These are phyloP conservation scores for Cordyceps cicadae DNA, from an alignment of 2,329 filamentous ascomycete species.

Conservation along the genomic window DNA sequence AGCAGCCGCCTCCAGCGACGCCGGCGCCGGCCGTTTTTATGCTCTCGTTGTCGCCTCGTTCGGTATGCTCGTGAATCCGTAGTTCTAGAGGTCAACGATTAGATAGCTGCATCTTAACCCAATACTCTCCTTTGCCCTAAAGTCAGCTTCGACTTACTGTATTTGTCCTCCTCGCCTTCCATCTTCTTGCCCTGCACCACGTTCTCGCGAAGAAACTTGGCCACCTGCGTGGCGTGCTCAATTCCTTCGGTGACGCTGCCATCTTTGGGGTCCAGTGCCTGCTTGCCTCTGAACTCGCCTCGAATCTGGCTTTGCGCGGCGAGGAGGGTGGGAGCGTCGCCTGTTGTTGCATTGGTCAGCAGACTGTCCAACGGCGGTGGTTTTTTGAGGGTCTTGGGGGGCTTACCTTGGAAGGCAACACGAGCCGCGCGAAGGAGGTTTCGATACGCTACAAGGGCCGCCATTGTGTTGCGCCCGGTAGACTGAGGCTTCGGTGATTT, in stretches of 20 bases:
- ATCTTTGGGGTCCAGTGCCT: slow-evolving; percentile 47
- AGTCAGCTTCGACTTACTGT: slow-evolving; percentile 42
- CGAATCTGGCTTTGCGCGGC: slow-evolving; percentile 69
- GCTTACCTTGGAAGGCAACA: slow-evolving; percentile 72
- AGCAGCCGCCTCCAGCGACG: slow-evolving; percentile 23
- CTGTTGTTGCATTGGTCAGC: slow-evolving; percentile 35
- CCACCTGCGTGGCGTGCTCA: slow-evolving; percentile 73
- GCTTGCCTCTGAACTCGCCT: slow-evolving; percentile 61
- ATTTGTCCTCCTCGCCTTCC: slow-evolving; percentile 35
- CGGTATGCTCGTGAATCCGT: slow-evolving; percentile 82
- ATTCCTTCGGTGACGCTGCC: slow-evolving; percentile 57
- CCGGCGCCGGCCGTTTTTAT: slow-evolving; percentile 55
- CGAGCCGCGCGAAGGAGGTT: slow-evolving; percentile 71
- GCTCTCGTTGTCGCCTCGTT: slow-evolving; percentile 87
- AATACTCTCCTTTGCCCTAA: background rate
- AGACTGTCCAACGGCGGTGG: background rate
- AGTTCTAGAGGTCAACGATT: slow-evolving; percentile 49
- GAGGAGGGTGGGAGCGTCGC: slow-evolving; percentile 58
- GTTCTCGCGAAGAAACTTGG: slow-evolving; percentile 70
- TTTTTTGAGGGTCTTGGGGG: background rate
- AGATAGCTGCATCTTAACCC: background rate
- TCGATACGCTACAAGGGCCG: slow-evolving; percentile 69
- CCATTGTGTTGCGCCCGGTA: slow-evolving; percentile 38
- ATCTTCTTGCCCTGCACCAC: slow-evolving; percentile 70
- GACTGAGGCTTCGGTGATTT: background rate